Conservation (phyloP, 306 rosid genomes). For the Vachellia pachyceras region DNA sequence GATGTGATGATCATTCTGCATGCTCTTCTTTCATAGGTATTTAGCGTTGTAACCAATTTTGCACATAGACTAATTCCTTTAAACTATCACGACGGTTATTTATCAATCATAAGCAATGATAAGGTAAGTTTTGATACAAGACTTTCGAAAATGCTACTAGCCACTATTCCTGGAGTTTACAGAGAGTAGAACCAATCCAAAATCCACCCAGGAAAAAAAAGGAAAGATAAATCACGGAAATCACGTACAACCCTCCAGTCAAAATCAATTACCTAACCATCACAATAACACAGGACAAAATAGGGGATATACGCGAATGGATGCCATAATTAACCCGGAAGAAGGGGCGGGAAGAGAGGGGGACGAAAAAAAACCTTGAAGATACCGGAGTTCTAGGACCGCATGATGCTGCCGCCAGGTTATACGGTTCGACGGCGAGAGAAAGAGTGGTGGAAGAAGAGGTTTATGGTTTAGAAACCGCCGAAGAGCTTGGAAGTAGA, state of each 20-base stretch:
- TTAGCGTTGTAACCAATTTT: background rate
- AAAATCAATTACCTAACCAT: background rate
- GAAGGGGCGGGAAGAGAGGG: background rate
- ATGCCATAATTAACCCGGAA: background rate
- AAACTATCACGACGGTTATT: background rate
- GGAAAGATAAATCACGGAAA: background rate
- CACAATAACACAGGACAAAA: background rate
- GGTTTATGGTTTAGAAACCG: background rate
- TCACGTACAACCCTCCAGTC: constrained; percentile 7
- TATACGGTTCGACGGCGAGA: constrained; percentile 7
- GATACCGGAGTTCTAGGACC: background rate
- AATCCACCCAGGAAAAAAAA: background rate
- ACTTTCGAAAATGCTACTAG: background rate
- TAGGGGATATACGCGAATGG: background rate
- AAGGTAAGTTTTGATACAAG: background rate
- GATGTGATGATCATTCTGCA: background rate
- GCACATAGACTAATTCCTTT: background rate
- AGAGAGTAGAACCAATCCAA: background rate
- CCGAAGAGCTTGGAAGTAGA: background rate
- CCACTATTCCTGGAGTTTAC: background rate
- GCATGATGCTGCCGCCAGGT: background rate
- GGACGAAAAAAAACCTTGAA: constrained; percentile 15
- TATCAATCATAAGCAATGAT: background rate
- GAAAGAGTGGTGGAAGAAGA: background rate
- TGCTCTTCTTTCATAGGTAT: background rate